Conservation (phyloP, 306 rosid genomes). For the Calophaca sinica region DNA sequence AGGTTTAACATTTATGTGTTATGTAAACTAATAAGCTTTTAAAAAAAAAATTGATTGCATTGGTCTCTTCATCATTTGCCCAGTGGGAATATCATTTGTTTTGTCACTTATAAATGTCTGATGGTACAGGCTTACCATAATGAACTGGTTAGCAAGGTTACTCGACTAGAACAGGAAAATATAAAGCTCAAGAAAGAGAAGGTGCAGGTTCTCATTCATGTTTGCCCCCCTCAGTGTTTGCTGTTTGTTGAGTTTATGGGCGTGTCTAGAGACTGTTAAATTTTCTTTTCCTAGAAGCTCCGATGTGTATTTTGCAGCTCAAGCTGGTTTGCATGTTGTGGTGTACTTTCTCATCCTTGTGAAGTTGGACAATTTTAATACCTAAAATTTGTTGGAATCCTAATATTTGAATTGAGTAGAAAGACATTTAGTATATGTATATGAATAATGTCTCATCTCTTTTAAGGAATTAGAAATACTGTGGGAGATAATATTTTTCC, state of each 20-base stretch:
- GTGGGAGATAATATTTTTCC: too few species aligned
- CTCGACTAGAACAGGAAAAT: constrained; percentile 69
- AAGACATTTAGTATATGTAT: background rate
- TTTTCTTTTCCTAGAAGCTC: background rate
- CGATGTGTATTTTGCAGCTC: too few species aligned
- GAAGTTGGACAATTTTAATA: background rate
- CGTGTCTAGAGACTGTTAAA: background rate
- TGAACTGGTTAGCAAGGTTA: constrained; percentile 74
- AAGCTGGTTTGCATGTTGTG: background rate
- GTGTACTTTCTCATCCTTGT: background rate
- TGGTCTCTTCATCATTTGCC: background rate
- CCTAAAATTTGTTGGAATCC: background rate
- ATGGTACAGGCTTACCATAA: constrained; percentile 65
- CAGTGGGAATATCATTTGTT: background rate
- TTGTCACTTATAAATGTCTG: background rate
- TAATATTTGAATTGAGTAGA: background rate
- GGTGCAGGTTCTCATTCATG: constrained; percentile 47
- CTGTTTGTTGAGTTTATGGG: too few species aligned
- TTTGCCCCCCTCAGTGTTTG: background rate
- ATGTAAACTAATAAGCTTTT: constrained; percentile 5
- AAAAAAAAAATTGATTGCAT: background rate
- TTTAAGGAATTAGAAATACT: too few species aligned
- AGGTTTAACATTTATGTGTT: constrained; percentile 54
- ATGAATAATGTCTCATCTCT: background rate
- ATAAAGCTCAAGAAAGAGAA: constrained; percentile 71